Percentiles rank a stretch among this genome's conserved stretches.
Conservation (phyloP, 2,329 filamentous ascomycete species). For the Colletotrichum horii region DNA sequence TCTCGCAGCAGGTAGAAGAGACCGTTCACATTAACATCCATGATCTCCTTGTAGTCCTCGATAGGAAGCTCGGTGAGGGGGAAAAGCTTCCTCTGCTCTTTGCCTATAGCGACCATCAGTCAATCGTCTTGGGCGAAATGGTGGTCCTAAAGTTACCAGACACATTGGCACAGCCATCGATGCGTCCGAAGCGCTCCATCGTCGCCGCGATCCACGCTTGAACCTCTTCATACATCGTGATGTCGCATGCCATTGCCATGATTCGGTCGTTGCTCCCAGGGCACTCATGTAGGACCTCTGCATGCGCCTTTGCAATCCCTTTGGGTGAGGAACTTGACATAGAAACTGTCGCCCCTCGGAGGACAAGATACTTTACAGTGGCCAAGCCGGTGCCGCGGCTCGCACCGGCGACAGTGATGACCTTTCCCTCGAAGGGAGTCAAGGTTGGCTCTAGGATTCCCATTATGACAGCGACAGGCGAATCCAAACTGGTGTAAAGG, state of each 20-base stretch:
- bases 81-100: constrained; percentile 31
- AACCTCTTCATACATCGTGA: background rate
- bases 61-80: constrained; percentile 24
- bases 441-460: constrained; percentile 13
- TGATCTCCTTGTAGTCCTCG: constrained; percentile 23
- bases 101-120: background rate
- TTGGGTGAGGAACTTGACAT: constrained; percentile 2
- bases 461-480: constrained; percentile 4
- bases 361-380: constrained; percentile 22
- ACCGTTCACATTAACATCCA: constrained; percentile 25
- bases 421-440: constrained; percentile 23
- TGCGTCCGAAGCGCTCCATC: background rate
- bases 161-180: constrained; percentile 6
- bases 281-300: background rate
- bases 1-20: constrained; percentile 26
- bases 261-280: background rate
- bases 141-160: background rate
- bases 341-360: constrained; percentile 27
- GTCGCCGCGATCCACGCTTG: background rate
- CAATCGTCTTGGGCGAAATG: background rate
- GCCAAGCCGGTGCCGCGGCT: constrained; percentile 21
- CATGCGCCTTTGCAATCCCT: constrained; percentile 28
- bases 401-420: constrained; percentile 23
- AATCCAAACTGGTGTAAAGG: too few relatives aligned
- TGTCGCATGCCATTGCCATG: background rate